These are phyloP conservation scores for Fusarium secorum DNA, from an alignment of 2,329 filamentous ascomycete species.

Conservation along the genomic window DNA sequence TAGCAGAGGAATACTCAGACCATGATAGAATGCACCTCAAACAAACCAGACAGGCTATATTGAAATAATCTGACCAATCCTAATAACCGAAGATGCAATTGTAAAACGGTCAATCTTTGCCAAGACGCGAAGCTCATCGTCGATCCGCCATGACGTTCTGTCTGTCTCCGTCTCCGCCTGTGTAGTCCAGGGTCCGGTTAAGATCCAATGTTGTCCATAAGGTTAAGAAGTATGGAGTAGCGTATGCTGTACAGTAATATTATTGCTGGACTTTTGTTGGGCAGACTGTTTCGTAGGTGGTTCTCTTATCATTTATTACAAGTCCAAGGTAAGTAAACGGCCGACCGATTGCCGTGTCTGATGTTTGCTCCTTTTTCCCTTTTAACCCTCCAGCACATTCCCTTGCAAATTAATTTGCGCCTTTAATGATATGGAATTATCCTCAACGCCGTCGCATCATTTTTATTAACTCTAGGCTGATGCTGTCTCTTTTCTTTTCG, in stretches of 20 bases:
- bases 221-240: conserved; percentile 27
- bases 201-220: conserved; percentile 27
- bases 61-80: conserved; percentile 19
- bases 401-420: conserved; percentile 8
- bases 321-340: conserved; percentile 7
- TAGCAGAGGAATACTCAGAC: not conserved
- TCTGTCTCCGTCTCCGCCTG: conserved; percentile 17
- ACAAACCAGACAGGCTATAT: not conserved
- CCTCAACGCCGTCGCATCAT: not conserved
- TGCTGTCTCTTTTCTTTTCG: not conserved
- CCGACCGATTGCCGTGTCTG: conserved; percentile 20
- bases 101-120: conserved; percentile 14
- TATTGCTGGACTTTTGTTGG: conserved; percentile 25
- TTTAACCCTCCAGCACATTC: conserved; percentile 6
- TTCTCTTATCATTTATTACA: conserved; percentile 34
- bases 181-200: conserved; percentile 21
- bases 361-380: conserved; percentile 6
- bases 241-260: conserved; percentile 16
- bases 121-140: conserved; percentile 33
- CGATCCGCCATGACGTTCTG: conserved; percentile 34
- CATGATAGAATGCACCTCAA: conserved; percentile 1
- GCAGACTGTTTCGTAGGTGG: conserved; percentile 18
- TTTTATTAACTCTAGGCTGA: not conserved
- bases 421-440: conserved; percentile 20
- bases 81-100: not conserved